Evolutionary conservation across 2,329 filamentous ascomycete genomes (phyloP).

Genomic region (Fusarium sp.): DNA sequence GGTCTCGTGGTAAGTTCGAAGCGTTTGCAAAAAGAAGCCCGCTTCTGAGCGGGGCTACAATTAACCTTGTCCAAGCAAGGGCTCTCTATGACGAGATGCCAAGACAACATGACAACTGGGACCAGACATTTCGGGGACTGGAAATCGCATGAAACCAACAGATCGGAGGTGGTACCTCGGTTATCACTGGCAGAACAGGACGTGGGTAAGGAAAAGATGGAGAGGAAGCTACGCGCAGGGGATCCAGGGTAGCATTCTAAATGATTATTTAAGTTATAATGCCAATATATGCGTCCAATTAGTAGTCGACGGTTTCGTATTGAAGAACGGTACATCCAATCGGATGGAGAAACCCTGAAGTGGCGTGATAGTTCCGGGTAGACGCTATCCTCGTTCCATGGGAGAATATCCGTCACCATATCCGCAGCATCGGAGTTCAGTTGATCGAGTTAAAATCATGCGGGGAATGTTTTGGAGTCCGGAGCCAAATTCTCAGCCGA

Average conservation of each 20-base stretch:
- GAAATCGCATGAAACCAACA: not conserved
- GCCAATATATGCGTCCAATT: not conserved
- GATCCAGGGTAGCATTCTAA: not conserved
- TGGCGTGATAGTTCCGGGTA: not conserved
- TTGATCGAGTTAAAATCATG: not conserved
- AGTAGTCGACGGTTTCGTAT: not conserved
- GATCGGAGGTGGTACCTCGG: not conserved
- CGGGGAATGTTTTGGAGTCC: not conserved
- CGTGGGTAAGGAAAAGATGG: not conserved
- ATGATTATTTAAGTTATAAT: fast-evolving
- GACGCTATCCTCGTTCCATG: not conserved
- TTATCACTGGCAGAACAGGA: not conserved
- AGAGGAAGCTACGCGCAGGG: not conserved
- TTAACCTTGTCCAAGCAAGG: not conserved
- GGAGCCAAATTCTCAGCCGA: too few relatives aligned
- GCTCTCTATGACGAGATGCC: not conserved
- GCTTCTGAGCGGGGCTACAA: not conserved
- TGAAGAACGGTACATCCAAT: not conserved
- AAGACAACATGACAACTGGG: not conserved
- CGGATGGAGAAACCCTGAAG: not conserved
- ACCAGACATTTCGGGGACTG: not conserved
- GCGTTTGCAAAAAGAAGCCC: not conserved
- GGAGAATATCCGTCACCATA: not conserved
- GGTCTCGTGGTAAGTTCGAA: not conserved
- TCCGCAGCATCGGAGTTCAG: not conserved